These are phyloP conservation scores for Colletotrichum sp. DNA, from an alignment of 2,329 filamentous ascomycete genomes.

Conservation along the genomic window DNA sequence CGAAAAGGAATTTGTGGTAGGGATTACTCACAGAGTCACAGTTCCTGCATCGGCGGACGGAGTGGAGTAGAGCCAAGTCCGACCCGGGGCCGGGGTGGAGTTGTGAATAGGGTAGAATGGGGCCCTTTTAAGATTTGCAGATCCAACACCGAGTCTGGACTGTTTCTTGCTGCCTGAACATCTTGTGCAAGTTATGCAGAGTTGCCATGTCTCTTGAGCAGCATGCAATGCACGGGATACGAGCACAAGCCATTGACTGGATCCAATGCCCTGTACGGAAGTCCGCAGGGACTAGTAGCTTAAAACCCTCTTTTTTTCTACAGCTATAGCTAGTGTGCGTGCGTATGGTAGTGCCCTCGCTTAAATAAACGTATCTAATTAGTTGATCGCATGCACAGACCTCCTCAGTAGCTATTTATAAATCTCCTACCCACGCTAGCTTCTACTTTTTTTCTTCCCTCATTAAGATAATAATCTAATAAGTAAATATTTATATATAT, in stretches of 20 bases:
- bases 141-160: not conserved
- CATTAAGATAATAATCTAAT: too few relatives aligned
- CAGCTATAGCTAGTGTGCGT: too few relatives aligned
- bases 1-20: not conserved
- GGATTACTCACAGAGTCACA: constrained; percentile 19
- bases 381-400: too few relatives aligned
- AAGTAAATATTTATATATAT: too few relatives aligned
- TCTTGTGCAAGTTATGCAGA: not conserved
- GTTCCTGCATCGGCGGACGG: constrained; percentile 17
- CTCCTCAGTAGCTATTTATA: too few relatives aligned
- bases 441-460: too few relatives aligned
- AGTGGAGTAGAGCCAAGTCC: constrained; percentile 7
- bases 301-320: too few relatives aligned
- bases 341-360: too few relatives aligned
- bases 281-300: too few relatives aligned
- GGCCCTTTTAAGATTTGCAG: not conserved
- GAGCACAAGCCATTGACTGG: not conserved
- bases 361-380: too few relatives aligned
- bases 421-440: too few relatives aligned
- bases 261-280: not conserved
- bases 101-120: not conserved
- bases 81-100: constrained; percentile 13
- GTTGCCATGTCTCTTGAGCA: not conserved
- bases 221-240: not conserved
- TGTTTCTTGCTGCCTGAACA: not conserved